Conservation (phyloP, 257 asterid genomes). For the Anisodus tanguticus region DNA sequence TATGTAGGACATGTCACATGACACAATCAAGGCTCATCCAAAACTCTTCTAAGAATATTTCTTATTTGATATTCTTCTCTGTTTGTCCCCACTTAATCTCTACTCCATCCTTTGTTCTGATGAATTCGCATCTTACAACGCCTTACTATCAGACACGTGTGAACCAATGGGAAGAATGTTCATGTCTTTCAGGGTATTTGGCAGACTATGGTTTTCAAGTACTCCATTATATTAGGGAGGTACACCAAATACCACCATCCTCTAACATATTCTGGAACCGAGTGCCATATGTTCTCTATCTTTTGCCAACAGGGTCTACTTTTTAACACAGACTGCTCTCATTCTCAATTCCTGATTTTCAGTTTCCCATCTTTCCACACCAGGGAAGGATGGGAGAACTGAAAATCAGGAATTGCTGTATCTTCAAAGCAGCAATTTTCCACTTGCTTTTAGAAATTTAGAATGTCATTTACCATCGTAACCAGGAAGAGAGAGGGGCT, state of each 20-base stretch:
- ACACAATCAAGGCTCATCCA: not conserved
- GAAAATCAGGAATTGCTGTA: not conserved
- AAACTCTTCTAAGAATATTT: constrained; percentile 4
- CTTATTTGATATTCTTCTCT: not conserved
- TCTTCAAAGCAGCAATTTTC: not conserved
- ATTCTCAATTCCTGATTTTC: constrained; percentile 12
- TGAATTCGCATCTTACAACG: not conserved
- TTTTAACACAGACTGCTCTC: constrained; percentile 24
- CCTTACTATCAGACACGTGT: constrained; percentile 16
- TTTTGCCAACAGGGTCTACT: not conserved
- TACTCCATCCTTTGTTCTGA: not conserved
- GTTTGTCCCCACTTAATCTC: not conserved
- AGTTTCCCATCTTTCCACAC: not conserved
- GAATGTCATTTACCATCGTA: not conserved
- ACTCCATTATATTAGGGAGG: not conserved
- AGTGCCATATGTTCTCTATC: not conserved
- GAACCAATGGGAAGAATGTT: constrained; percentile 27
- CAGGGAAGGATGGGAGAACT: not conserved
- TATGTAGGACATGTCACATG: not conserved
- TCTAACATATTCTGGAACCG: constrained; percentile 18
- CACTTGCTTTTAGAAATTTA: constrained; percentile 5
- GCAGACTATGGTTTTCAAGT: not conserved
- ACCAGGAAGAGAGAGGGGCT: not conserved
- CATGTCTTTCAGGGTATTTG: not conserved
- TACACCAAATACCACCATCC: not conserved